Percentiles rank a stretch among this genome's conserved stretches.
Conservation (phyloP, 2,329 filamentous ascomycete species). For the Scedosporium dehoogii region DNA sequence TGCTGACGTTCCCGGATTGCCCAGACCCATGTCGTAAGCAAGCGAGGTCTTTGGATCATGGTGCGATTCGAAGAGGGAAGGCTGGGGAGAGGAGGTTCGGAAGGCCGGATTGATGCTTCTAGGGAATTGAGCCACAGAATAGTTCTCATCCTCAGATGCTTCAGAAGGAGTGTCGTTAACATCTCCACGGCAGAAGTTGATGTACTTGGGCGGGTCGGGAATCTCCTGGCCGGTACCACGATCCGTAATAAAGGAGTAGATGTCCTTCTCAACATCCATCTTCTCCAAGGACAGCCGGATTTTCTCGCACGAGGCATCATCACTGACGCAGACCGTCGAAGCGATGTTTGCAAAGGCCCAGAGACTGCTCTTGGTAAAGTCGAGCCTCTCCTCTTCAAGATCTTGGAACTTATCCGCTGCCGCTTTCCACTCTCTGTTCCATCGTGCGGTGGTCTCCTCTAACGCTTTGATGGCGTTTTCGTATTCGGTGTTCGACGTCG, state of each 20-base stretch:
- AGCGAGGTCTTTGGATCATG: slow-evolving; percentile 73
- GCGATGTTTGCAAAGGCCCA: slow-evolving; percentile 98
- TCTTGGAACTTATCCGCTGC: slow-evolving; percentile 99
- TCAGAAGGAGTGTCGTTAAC: slow-evolving; percentile 72
- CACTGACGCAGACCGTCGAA: slow-evolving; percentile 94
- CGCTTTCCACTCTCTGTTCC: slow-evolving; percentile 98
- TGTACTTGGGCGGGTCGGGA: slow-evolving; percentile 91
- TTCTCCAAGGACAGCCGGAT: slow-evolving; percentile 86
- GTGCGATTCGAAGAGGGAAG: slow-evolving; percentile 85
- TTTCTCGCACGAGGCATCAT: slow-evolving; percentile 94
- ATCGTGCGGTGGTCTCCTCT: slow-evolving; percentile 88
- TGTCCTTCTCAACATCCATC: slow-evolving; percentile 96
- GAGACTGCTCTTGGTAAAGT: slow-evolving; percentile 94
- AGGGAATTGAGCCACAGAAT: slow-evolving; percentile 92
- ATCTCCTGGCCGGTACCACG: slow-evolving; percentile 93
- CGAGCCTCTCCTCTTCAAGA: slow-evolving; percentile 89
- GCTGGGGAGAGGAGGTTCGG: slow-evolving; percentile 90
- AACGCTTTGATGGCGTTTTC: slow-evolving; percentile 85
- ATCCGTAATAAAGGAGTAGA: slow-evolving; percentile 77
- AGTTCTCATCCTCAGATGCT: slow-evolving; percentile 74
- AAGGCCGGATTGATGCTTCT: slow-evolving; percentile 93
- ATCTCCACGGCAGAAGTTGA: slow-evolving; percentile 95
- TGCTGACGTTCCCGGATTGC: slow-evolving; percentile 32
- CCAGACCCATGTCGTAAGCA: slow-evolving; percentile 57
- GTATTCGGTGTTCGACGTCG: slow-evolving; percentile 84